phyloP scores from a whole-genome alignment of 257 asterid species.

The Nicotiana otophora region DNA sequence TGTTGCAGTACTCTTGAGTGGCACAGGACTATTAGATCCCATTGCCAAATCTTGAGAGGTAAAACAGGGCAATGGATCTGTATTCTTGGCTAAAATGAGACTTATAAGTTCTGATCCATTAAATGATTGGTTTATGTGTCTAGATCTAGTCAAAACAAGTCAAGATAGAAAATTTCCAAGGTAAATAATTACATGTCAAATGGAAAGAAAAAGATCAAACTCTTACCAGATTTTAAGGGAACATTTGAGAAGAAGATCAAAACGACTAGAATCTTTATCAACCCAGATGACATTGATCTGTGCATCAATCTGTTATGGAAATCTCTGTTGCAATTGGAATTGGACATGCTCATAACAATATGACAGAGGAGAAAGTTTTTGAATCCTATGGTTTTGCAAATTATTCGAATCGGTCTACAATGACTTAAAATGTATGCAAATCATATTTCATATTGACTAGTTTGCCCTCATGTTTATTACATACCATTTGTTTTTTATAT shows the following conservation, averaged over 20 bases:
- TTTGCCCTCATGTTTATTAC: background rate
- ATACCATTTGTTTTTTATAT: background rate
- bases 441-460: background rate
- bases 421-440: background rate
- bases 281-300: constrained; percentile 7
- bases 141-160: background rate
- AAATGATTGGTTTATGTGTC: too few species aligned
- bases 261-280: constrained; percentile 28
- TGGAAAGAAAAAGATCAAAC: background rate
- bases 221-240: constrained; percentile 35
- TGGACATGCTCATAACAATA: constrained; percentile 9
- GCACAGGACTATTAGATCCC: background rate
- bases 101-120: too few species aligned
- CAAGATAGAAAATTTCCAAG: background rate
- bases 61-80: background rate
- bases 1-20: background rate
- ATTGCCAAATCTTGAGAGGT: background rate
- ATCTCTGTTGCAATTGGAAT: constrained; percentile 7
- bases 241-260: constrained; percentile 30
- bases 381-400: background rate
- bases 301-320: too few species aligned
- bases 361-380: background rate
- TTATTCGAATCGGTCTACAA: background rate
- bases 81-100: too few species aligned
- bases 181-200: background rate